phyloP scores from a whole-genome alignment of 495 filamentous ascomycete genomes.

The Neurospora sp. region DNA sequence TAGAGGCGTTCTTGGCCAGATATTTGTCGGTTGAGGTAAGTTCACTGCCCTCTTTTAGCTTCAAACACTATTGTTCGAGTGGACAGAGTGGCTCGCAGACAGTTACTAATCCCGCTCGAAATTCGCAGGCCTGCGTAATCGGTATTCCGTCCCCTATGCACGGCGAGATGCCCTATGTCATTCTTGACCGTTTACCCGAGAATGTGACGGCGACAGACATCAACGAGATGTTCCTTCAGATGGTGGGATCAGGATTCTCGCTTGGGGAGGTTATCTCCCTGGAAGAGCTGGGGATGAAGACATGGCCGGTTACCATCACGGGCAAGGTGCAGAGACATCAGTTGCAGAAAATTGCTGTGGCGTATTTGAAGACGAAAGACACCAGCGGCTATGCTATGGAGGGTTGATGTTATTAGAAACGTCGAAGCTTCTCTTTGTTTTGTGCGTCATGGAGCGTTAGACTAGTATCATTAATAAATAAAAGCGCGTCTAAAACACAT shows the following conservation, averaged over 20 bases:
- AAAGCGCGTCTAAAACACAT: not conserved
- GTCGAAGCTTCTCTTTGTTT: too few relatives aligned
- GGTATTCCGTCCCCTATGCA: not conserved
- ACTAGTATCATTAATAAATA: not conserved
- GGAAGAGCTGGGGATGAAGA: not conserved
- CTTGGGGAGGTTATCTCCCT: not conserved
- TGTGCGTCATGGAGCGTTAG: not conserved
- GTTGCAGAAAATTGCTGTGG: not conserved
- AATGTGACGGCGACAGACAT: not conserved
- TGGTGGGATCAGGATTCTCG: not conserved
- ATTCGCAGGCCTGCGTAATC: not conserved
- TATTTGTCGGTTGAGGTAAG: not conserved
- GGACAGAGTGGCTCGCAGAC: not conserved
- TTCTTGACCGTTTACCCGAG: not conserved
- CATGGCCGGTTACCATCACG: not conserved
- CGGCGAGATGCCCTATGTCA: not conserved
- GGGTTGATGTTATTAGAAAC: not conserved
- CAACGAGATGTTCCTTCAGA: not conserved
- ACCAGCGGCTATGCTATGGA: not conserved
- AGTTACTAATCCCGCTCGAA: not conserved
- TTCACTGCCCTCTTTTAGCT: not conserved
- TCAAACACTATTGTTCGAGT: not conserved
- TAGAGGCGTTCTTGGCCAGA: not conserved
- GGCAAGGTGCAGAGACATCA: not conserved
- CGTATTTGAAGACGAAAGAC: not conserved